phyloP scores from a whole-genome alignment of 352 stramenopile genomes.

The Peronosclerospora sorghi region DNA sequence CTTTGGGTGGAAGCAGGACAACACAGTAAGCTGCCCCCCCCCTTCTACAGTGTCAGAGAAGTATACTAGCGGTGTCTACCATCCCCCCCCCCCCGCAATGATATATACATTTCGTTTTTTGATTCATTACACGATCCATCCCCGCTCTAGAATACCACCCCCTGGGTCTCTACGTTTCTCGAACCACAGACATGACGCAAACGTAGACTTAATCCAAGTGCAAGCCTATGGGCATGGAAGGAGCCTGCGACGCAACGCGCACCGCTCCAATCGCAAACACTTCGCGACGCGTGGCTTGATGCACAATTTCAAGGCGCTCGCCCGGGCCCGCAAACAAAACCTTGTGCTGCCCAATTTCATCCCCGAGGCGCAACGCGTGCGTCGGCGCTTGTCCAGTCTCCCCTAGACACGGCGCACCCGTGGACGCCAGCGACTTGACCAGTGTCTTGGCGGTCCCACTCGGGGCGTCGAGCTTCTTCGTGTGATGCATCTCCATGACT shows the following conservation, averaged over 20 bases:
- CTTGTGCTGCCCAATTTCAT: conserved; percentile 77
- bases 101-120: too few relatives aligned
- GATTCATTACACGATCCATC: too few relatives aligned
- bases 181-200: too few relatives aligned
- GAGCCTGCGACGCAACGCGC: conserved; percentile 46
- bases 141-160: too few relatives aligned
- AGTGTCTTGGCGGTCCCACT: conserved; percentile 74
- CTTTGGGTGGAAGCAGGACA: too few relatives aligned
- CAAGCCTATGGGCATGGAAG: conserved; percentile 33
- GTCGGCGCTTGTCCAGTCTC: conserved; percentile 34
- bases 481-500: conserved; percentile 78
- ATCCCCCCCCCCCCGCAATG: too few relatives aligned
- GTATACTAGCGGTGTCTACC: too few relatives aligned
- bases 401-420: conserved; percentile 42
- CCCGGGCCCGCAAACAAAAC: conserved; percentile 67
- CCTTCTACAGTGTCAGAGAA: too few relatives aligned
- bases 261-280: conserved; percentile 76
- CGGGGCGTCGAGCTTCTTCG: conserved; percentile 76
- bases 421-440: conserved; percentile 49
- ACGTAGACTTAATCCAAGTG: conserved; percentile 56
- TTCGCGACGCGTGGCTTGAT: conserved; percentile 67
- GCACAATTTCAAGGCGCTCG: conserved; percentile 78
- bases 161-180: too few relatives aligned
- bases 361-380: conserved; percentile 64
- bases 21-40: too few relatives aligned